phyloP scores from a whole-genome alignment of 1,139 yeast genomes.

The Taphrina wiesneri region DNA sequence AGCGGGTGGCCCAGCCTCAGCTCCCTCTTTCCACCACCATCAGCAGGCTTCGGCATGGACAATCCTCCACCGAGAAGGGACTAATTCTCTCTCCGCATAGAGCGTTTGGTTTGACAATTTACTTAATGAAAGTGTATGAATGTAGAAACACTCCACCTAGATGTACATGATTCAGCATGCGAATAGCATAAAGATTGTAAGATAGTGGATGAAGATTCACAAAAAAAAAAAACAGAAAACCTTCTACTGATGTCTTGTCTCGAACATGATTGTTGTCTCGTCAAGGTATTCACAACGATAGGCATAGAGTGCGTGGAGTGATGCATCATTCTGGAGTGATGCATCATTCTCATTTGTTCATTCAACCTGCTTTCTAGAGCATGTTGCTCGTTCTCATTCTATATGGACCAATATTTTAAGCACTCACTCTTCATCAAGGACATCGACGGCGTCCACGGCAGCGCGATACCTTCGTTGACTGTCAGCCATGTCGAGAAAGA shows the following conservation, averaged over 20 bases:
- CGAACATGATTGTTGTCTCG: no score
- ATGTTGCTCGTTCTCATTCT: background rate
- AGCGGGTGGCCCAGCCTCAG: constrained; percentile 26
- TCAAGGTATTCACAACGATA: no score
- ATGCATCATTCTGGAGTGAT: no score
- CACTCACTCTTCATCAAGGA: background rate
- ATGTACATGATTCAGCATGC: background rate
- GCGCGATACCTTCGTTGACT: constrained; percentile 74
- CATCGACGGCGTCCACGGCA: constrained; percentile 54
- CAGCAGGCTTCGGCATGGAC: constrained; percentile 12
- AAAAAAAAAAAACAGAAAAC: no score
- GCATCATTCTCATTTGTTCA: no score
- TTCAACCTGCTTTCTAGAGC: no score
- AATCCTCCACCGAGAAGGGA: background rate
- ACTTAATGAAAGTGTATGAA: background rate
- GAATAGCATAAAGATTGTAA: background rate
- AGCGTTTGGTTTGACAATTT: background rate
- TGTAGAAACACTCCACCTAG: background rate
- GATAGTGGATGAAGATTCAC: no score
- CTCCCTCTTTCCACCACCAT: constrained; percentile 16
- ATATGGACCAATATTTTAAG: background rate
- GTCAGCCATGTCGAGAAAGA: constrained; percentile 82
- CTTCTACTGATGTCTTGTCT: no score
- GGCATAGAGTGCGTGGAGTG: no score
- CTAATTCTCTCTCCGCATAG: background rate